phyloP scores from a whole-genome alignment of 2,329 filamentous ascomycete genomes.

The Fusarium begoniae region DNA sequence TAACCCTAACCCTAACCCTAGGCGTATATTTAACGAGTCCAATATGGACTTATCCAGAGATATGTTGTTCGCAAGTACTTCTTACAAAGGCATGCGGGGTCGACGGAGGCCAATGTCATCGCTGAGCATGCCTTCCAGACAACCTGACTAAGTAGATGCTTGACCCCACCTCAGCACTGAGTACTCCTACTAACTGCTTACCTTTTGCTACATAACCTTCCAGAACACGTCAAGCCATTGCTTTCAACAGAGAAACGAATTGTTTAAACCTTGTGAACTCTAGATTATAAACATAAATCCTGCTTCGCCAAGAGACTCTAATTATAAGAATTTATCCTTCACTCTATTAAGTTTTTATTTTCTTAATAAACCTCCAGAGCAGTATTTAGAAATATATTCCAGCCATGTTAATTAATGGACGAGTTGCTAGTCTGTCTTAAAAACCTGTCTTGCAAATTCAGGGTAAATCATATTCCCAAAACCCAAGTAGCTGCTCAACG shows the following conservation, averaged over 20 bases:
- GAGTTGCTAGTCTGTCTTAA: neutral
- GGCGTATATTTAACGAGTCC: neutral
- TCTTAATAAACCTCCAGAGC: neutral
- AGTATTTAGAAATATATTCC: fast-evolving
- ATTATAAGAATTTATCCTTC: neutral
- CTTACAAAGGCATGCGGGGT: neutral
- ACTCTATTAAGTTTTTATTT: neutral
- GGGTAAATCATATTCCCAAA: neutral
- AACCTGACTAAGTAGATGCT: neutral
- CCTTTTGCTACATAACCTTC: neutral
- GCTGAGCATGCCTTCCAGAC: neutral
- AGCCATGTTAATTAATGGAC: neutral
- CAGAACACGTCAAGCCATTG: neutral
- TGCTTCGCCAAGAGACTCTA: neutral
- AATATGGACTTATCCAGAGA: neutral
- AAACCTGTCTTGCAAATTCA: no score
- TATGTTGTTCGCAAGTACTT: neutral
- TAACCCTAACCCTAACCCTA: no score
- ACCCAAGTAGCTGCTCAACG: neutral
- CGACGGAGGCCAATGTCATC: neutral
- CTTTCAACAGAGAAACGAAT: neutral
- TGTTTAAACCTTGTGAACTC: neutral
- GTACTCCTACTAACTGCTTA: neutral
- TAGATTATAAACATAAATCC: neutral
- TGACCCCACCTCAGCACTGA: neutral